Evolutionary conservation across 169 alveolate genomes (phyloP).

Genomic region (Perkinsus marinus): DNA sequence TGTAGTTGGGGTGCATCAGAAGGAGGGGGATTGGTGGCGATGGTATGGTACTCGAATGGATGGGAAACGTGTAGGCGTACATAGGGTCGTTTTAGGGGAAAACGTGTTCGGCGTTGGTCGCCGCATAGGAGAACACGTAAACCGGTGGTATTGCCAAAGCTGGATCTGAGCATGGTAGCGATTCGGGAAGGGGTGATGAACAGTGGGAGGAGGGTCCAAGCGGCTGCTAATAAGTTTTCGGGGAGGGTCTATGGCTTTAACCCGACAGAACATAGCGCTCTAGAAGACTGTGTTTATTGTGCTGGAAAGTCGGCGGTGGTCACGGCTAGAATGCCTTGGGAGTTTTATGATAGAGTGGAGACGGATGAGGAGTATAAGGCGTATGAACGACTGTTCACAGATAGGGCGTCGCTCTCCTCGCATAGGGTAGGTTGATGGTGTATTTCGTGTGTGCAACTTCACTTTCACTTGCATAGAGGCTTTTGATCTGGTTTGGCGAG

Average conservation of each 20-base stretch:
- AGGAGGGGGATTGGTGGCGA: too few relatives aligned
- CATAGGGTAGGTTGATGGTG: not conserved
- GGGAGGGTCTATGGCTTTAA: not conserved
- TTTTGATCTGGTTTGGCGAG: not conserved
- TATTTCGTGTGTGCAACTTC: too few relatives aligned
- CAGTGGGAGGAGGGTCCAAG: not conserved
- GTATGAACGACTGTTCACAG: not conserved
- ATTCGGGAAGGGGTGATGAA: not conserved
- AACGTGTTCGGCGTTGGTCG: not conserved
- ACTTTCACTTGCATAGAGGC: too few relatives aligned
- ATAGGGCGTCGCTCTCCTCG: not conserved
- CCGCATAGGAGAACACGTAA: not conserved
- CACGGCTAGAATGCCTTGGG: not conserved
- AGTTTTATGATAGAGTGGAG: not conserved
- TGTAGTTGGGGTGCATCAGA: too few relatives aligned
- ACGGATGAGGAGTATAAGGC: not conserved
- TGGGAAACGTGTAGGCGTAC: too few relatives aligned
- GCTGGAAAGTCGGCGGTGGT: not conserved
- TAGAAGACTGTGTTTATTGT: not conserved
- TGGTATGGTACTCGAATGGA: too few relatives aligned
- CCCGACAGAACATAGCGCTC: not conserved
- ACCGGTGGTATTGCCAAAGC: not conserved
- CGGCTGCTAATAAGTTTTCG: not conserved
- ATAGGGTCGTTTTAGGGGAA: not conserved
- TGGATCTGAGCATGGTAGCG: not conserved